Evolutionary conservation across 2,329 filamentous ascomycete species (phyloP).

Genomic region (Hymenoscyphus infarciens): DNA sequence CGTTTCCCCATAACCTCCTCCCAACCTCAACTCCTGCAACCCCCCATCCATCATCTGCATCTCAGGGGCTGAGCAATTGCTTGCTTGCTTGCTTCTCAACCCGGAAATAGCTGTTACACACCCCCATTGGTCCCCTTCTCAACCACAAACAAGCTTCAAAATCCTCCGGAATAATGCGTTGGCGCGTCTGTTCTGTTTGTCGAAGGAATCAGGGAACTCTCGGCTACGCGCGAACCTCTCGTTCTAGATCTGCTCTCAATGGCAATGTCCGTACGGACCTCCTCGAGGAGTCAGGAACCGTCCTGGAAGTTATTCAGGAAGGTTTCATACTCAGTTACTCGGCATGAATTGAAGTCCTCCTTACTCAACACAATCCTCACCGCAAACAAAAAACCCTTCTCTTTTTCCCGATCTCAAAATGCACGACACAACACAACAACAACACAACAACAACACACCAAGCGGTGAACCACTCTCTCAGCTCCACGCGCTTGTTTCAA

Average conservation of each 20-base stretch:
- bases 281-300: background rate
- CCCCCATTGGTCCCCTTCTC: background rate
- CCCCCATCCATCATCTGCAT: background rate
- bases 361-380: background rate
- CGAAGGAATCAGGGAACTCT: background rate
- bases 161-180: background rate
- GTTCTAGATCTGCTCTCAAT: background rate
- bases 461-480: background rate
- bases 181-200: background rate
- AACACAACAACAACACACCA: background rate
- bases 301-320: background rate
- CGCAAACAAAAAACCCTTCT: background rate
- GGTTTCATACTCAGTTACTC: too few species aligned
- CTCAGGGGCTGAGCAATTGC: background rate
- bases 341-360: too few species aligned
- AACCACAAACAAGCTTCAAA: background rate
- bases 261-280: background rate
- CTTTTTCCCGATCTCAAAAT: background rate
- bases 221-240: too few species aligned
- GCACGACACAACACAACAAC: background rate
- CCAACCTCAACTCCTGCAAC: too few species aligned
- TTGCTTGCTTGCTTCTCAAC: background rate
- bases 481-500: background rate
- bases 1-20: too few species aligned
- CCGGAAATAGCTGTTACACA: background rate